Conservation (phyloP, 2,329 filamentous ascomycete genomes). For the Aspergillus quadrilineatus region DNA sequence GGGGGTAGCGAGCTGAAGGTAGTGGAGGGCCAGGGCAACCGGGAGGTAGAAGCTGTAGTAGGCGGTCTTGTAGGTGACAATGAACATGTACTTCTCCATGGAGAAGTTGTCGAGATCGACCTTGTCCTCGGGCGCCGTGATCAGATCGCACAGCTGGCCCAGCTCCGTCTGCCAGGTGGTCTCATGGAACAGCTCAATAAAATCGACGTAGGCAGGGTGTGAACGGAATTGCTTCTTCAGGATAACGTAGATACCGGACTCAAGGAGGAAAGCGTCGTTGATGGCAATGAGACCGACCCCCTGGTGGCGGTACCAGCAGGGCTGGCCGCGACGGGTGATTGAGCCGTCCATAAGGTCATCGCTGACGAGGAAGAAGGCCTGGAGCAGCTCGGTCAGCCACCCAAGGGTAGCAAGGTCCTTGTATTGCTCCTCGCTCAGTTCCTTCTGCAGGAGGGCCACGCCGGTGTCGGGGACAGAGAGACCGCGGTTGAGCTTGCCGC, state of each 20-base stretch:
- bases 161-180: constrained; percentile 90
- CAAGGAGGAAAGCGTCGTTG: constrained; percentile 97
- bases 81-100: constrained; percentile 89
- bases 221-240: constrained; percentile 91
- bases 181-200: constrained; percentile 96
- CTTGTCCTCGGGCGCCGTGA: constrained; percentile 91
- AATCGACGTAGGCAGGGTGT: constrained; percentile 83
- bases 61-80: constrained; percentile 98
- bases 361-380: constrained; percentile 97
- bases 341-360: constrained; percentile 98
- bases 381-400: constrained; percentile 97
- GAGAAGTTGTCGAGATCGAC: constrained; percentile 95
- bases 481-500: constrained; percentile 97
- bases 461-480: constrained; percentile 95
- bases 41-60: constrained; percentile 99
- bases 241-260: constrained; percentile 83
- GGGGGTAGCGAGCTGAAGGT: constrained; percentile 78
- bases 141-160: constrained; percentile 88
- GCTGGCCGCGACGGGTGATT: constrained; percentile 89
- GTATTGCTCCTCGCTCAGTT: constrained; percentile 78
- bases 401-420: constrained; percentile 84
- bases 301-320: constrained; percentile 93
- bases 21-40: constrained; percentile 84
- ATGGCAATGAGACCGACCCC: constrained; percentile 94
- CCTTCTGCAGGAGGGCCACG: constrained; percentile 70